Base-by-base conservation (phyloP, 306 rosid genomes). In the Vicia sativa region DNA sequence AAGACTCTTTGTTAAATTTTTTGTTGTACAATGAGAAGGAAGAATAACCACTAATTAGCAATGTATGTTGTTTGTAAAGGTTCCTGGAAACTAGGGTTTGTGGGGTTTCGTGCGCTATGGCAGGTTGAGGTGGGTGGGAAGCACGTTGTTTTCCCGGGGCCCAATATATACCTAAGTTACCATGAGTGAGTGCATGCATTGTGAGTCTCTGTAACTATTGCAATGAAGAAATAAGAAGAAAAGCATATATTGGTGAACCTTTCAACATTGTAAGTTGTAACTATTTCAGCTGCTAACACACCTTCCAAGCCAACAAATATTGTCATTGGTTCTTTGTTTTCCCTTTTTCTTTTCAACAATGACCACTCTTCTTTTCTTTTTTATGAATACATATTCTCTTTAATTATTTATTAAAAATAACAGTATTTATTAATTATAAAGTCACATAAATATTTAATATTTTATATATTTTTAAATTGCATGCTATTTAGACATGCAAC, bases 61-160 rank as follows among this genome's bases (percentile, higher is more conserved):
- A n/a, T n/a, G n/a, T n/a, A n/a, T n/a, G n/a, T n/a, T 71, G 80
- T 72, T 86, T 83, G 83, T 77, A 66, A 75, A 23, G 83, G 76
- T 49, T 37, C 84, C 81, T 21, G 84, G 86, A 84, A 85, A 87
- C 82, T 89, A 92, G 96, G 98, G 98, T 82, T 74, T 69, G 86
- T 82, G 82, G 95, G 90, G 86, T 82, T 59, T 77, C 76, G 92
- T 87, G 96, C 89, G 84, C 78, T 80, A 83, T 25, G 61, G 23
- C 53, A 46, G 31, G 31, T 16, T 25, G 37, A 85, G 89, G 80
- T 73, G 70, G 82, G 86, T 81, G 83, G 83, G 77, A 76, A 43
- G 82, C 89, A 82, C 87, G 87, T 80, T 84, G 66, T 80, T 85
- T 68, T 82, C 88, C 70, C 23, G 82, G 81, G 87, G 21, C 79